Conservation (phyloP, 2,329 filamentous ascomycete genomes). For the Pseudogymnoascus sp. region DNA sequence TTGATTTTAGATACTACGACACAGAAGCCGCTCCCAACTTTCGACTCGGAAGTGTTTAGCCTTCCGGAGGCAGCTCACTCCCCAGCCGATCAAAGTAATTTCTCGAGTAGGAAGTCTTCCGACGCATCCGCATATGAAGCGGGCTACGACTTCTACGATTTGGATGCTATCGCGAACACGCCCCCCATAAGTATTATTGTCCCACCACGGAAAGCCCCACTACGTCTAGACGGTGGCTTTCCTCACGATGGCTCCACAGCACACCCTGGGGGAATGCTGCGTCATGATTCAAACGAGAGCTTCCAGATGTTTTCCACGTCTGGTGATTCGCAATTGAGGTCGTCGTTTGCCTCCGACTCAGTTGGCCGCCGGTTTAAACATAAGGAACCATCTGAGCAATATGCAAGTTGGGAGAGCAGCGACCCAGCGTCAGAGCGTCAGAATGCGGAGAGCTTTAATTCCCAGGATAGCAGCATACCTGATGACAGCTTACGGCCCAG, state of each 20-base stretch:
- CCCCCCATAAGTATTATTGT: conserved; percentile 45
- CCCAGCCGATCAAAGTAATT: not conserved
- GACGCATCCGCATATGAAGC: conserved; percentile 30
- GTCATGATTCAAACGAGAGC: conserved; percentile 53
- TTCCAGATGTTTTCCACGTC: conserved; percentile 55
- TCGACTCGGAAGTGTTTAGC: conserved; percentile 26
- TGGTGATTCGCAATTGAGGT: conserved; percentile 34
- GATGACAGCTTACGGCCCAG: not conserved
- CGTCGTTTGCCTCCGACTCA: not conserved
- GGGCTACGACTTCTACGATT: conserved; percentile 60
- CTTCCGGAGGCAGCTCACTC: conserved; percentile 24
- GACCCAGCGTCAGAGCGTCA: not conserved
- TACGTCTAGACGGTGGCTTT: conserved; percentile 18
- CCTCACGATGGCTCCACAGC: conserved; percentile 26
- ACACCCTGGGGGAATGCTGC: conserved; percentile 26
- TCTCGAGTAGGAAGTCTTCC: not conserved
- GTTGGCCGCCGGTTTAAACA: not conserved
- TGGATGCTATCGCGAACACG: conserved; percentile 41
- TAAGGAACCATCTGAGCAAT: not conserved
- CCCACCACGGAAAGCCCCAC: not conserved
- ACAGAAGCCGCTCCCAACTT: conserved; percentile 21
- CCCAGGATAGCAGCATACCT: not conserved
- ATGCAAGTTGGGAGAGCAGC: not conserved
- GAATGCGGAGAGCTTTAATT: conserved; percentile 1
- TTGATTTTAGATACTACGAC: conserved; percentile 19